Percentiles rank a stretch among this genome's conserved stretches.
These are phyloP conservation scores for Pleurotus ostreatus DNA, from an alignment of 768 basidiomycete genomes.

Conservation along the genomic window DNA sequence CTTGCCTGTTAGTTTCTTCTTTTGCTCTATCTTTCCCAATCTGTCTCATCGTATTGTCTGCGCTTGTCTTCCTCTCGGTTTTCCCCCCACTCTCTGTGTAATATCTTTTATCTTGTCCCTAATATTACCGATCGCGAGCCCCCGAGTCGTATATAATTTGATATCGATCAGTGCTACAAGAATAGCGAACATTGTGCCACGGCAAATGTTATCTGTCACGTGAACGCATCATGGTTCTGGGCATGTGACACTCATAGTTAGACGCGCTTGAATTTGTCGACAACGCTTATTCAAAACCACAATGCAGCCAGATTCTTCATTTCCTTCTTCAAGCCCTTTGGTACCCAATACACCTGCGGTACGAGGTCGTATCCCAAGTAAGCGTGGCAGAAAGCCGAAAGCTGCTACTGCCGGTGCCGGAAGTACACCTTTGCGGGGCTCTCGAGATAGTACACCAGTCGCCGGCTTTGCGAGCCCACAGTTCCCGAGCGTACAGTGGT, in stretches of 20 bases:
- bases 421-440: constrained; percentile 22
- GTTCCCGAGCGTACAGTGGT: constrained; percentile 38
- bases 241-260: too few relatives aligned
- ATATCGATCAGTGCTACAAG: neutral
- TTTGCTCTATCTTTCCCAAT: neutral
- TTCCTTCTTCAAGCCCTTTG: neutral
- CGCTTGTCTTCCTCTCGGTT: neutral
- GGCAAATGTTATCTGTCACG: too few relatives aligned
- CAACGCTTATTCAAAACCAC: neutral
- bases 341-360: neutral
- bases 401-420: constrained; percentile 26
- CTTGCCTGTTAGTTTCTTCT: neutral
- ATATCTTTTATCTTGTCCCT: neutral
- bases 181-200: neutral
- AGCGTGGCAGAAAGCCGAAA: constrained; percentile 46
- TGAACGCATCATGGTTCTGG: too few relatives aligned
- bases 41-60: neutral
- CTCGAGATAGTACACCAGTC: constrained; percentile 8
- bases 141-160: neutral
- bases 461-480: constrained; percentile 17
- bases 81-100: neutral
- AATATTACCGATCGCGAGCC: constrained; percentile 1
- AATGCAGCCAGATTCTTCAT: constrained; percentile 4
- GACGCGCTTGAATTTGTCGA: neutral
- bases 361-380: constrained; percentile 9